phyloP scores from a whole-genome alignment of 2,329 filamentous ascomycete species.

The Arthroderma sp. region DNA sequence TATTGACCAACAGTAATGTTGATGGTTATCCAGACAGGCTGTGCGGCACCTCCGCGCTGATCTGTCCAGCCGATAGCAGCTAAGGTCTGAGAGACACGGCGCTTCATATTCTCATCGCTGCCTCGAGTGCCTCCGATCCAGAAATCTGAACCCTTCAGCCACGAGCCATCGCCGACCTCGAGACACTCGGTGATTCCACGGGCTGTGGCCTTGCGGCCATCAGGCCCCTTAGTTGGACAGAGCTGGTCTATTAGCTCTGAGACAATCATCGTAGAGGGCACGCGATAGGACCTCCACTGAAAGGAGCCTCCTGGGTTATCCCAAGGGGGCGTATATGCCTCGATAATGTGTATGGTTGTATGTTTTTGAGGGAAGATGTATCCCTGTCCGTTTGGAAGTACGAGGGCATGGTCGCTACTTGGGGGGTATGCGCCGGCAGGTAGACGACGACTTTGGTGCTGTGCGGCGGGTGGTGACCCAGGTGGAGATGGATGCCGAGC shows the following conservation, averaged over 20 bases:
- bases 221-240: constrained; percentile 41
- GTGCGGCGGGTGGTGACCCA: constrained; percentile 29
- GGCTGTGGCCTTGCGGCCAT: constrained; percentile 18
- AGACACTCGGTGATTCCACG: constrained; percentile 47
- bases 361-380: constrained; percentile 50
- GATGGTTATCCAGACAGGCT: constrained; percentile 18
- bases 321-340: constrained; percentile 27
- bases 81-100: constrained; percentile 39
- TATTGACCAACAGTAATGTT: neutral
- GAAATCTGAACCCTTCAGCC: constrained; percentile 48
- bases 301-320: constrained; percentile 28
- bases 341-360: constrained; percentile 50
- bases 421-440: constrained; percentile 45
- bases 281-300: constrained; percentile 40
- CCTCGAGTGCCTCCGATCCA: constrained; percentile 25
- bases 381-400: constrained; percentile 46
- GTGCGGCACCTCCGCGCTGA: constrained; percentile 16
- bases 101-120: constrained; percentile 24
- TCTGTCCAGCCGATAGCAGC: constrained; percentile 49
- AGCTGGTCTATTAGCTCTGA: constrained; percentile 48
- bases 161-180: constrained; percentile 44
- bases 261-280: constrained; percentile 43
- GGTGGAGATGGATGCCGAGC: constrained; percentile 12
- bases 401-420: constrained; percentile 31
- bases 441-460: constrained; percentile 22